Conservation (phyloP, 768 basidiomycete genomes). For the Pisolithus microcarpus region DNA sequence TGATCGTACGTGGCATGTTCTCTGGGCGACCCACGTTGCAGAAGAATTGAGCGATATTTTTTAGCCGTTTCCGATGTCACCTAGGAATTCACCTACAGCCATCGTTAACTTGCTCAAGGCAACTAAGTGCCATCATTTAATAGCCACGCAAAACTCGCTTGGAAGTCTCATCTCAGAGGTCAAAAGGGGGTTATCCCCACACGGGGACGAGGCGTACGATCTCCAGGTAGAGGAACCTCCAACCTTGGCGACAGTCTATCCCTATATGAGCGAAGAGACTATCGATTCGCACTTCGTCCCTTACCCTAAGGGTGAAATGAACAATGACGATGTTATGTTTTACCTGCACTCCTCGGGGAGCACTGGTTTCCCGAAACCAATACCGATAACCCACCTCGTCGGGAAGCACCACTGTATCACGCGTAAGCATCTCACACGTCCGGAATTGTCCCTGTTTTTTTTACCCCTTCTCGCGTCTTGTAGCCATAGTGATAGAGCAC, state of each 20-base stretch:
- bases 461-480: background rate
- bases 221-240: conserved; percentile 16
- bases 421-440: conserved; percentile 21
- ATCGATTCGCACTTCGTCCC: conserved; percentile 10
- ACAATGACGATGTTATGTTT: conserved; percentile 30
- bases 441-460: background rate
- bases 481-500: conserved; percentile 5
- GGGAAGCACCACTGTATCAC: conserved; percentile 29
- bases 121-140: conserved; percentile 14
- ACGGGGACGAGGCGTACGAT: background rate
- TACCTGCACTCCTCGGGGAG: conserved; percentile 48
- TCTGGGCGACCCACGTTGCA: conserved; percentile 17
- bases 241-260: conserved; percentile 27
- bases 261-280: conserved; percentile 32
- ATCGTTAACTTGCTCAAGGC: conserved; percentile 18
- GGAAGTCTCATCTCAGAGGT: conserved; percentile 7
- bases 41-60: conserved; percentile 11
- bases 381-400: conserved; percentile 29
- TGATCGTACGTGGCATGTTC: conserved; percentile 21
- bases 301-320: conserved; percentile 8
- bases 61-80: conserved; percentile 32
- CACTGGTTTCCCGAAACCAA: conserved; percentile 44
- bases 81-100: conserved; percentile 39
- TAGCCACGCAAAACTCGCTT: conserved; percentile 15
- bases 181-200: background rate